These are phyloP conservation scores for Aspergillus biplanus DNA, from an alignment of 495 filamentous ascomycete species.

Conservation along the genomic window DNA sequence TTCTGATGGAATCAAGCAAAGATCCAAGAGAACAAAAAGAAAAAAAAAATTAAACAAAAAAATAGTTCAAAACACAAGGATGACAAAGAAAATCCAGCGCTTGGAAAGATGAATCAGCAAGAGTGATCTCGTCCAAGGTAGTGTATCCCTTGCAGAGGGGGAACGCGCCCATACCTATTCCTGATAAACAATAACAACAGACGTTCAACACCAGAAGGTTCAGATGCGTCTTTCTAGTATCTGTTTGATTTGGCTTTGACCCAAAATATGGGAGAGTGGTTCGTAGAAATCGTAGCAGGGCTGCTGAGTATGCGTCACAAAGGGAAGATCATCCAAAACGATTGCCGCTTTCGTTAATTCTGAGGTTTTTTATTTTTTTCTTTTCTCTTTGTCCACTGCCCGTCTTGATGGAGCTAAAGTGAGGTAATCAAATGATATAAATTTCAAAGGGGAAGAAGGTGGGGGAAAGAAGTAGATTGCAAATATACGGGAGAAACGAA, in stretches of 20 bases:
- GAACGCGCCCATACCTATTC: conserved; percentile 28
- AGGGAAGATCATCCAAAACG: conserved; percentile 22
- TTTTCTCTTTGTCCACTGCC: conserved; percentile 6
- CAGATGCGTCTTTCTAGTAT: conserved; percentile 4
- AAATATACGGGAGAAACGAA: conserved; percentile 18
- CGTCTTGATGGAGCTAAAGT: background rate
- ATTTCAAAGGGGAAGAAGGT: conserved; percentile 17
- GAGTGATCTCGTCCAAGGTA: conserved; percentile 17
- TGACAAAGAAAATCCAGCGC: conserved; percentile 23
- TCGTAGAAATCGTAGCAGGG: conserved; percentile 42
- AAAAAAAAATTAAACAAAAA: background rate
- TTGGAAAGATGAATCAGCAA: conserved; percentile 19
- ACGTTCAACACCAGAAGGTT: conserved; percentile 1
- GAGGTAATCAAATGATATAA: conserved; percentile 13
- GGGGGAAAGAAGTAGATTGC: conserved; percentile 15
- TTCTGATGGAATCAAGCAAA: background rate
- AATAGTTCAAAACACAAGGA: conserved; percentile 3
- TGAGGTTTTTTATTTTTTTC: conserved; percentile 11
- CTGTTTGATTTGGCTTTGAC: conserved; percentile 12
- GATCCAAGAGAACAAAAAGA: conserved; percentile 7
- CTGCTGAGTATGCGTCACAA: conserved; percentile 33
- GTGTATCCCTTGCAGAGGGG: conserved; percentile 26
- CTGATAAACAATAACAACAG: conserved; percentile 20
- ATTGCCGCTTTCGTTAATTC: conserved; percentile 26
- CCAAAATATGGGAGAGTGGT: conserved; percentile 14